Percentiles rank a stretch among this genome's conserved stretches.
Evolutionary conservation across 352 stramenopile species (phyloP).

Genomic region (Phytophthora fragariae): DNA sequence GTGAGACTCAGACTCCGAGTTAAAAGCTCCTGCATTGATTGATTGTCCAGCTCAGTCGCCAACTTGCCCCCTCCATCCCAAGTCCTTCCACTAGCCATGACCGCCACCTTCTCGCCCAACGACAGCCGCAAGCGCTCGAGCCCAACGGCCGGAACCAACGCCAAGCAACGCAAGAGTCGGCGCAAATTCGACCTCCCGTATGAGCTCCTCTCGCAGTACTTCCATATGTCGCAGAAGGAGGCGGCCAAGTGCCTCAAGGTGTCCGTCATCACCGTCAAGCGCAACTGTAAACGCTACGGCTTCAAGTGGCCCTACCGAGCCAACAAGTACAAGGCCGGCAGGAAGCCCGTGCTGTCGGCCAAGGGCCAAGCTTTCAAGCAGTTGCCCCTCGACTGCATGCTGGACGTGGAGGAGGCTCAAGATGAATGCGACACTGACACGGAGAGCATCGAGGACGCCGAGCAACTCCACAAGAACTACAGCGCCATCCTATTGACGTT

Average conservation of each 20-base stretch:
- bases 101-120: conserved; percentile 15
- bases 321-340: conserved; percentile 52
- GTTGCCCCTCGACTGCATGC: conserved; percentile 51
- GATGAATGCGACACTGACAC: not conserved
- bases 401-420: not conserved
- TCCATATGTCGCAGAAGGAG: conserved; percentile 63
- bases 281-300: conserved; percentile 62
- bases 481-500: not conserved
- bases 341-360: conserved; percentile 25
- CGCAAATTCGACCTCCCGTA: conserved; percentile 62
- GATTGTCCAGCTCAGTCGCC: not conserved
- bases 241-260: conserved; percentile 59
- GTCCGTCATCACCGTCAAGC: conserved; percentile 64
- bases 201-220: conserved; percentile 61
- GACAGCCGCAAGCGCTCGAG: not conserved
- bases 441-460: not conserved
- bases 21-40: not conserved
- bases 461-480: not conserved
- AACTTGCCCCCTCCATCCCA: not conserved
- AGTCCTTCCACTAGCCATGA: not conserved
- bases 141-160: not conserved
- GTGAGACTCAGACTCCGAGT: not conserved
- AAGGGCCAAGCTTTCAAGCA: conserved; percentile 48
- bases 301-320: conserved; percentile 68
- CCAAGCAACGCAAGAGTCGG: conserved; percentile 46